phyloP scores from a whole-genome alignment of 75 land plant genomes.

The Pinus albicaulis region DNA sequence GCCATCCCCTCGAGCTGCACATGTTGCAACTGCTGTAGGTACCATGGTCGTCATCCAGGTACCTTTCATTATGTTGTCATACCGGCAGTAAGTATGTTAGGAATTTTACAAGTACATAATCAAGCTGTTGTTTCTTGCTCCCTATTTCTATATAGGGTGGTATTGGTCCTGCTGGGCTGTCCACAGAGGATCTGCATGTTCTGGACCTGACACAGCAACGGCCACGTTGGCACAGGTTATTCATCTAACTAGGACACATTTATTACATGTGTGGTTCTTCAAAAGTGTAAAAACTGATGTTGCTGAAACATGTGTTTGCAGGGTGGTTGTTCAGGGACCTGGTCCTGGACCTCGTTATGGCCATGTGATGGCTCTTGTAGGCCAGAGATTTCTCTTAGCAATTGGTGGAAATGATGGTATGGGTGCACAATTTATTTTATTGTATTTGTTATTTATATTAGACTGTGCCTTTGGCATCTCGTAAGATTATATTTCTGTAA shows the following conservation, averaged over 20 bases:
- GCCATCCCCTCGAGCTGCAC: conserved; percentile 92
- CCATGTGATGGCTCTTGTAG: conserved; percentile 98
- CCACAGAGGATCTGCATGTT: conserved; percentile 99
- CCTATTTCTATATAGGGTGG: conserved; percentile 67
- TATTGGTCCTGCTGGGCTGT: conserved; percentile 96
- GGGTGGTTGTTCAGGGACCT: conserved; percentile 98
- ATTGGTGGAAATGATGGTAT: conserved; percentile 99
- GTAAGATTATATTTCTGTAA: neutral
- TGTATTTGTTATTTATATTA: neutral
- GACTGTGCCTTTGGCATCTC: neutral
- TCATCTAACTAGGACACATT: neutral
- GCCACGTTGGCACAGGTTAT: conserved; percentile 97
- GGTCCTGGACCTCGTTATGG: conserved; percentile 99
- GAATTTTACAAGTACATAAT: neutral
- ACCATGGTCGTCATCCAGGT: conserved; percentile 99
- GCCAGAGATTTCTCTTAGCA: conserved; percentile 86
- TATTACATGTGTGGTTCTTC: neutral
- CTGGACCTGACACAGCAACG: conserved; percentile 91
- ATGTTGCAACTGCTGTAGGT: conserved; percentile 95
- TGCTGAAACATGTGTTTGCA: conserved; percentile 17
- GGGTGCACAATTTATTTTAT: neutral
- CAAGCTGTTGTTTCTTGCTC: conserved; percentile 1
- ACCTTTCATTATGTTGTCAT: neutral
- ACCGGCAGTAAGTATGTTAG: neutral
- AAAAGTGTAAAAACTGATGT: neutral